Evolutionary conservation across 2,329 filamentous ascomycete species (phyloP), one percentile per base, ranked within the genome.

Genomic region (Eutypa lata): DNA sequence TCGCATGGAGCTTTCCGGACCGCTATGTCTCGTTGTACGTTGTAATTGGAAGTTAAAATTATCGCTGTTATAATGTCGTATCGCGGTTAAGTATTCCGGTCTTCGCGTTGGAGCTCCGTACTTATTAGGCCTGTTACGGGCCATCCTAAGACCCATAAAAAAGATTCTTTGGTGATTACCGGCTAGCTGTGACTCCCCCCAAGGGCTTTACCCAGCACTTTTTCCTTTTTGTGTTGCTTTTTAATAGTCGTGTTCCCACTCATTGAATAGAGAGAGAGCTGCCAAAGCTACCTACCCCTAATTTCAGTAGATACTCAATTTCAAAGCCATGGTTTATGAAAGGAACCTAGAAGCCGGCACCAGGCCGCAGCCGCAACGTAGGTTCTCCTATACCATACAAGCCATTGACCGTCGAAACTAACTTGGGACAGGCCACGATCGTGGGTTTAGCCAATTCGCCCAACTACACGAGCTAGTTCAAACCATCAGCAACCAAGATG

Each of bases 401-500:
- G 16, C 21, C 13, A 45, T 18, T n/a, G 22, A 14, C 19, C 21
- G 6, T 7, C 3, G 3, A 3, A 47, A 24, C 33, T 18, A 43
- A 35, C 38, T 33, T 38, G 18, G 47, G 24, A 24, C 26, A 49
- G 50, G 43, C 46, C 42, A 47, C 24, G 56, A 58, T 16, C 46
- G 42, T n/a, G 42, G 55, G 10, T 40, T 57, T 24, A 51, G 37
- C 26, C 60, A 64, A 10, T 53, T 65, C 7, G 55, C 60, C 14
- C 58, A 60, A 35, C 49, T 38, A 6, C 35, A 38, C 35, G 35
- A 38, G 5, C n/a, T 61, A 7, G 56, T 65, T 46, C 61, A 54
- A 37, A 65, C 56, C 28, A 65, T 70, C 24, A 70, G 76, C 42
- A 68, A 73, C n/a, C 64, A 68, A 50, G 76, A 80, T 57, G 73